Evolutionary conservation across 2,329 filamentous ascomycete genomes (phyloP), one percentile per base, ranked within the genome.

Genomic region (Penicillium sp.): DNA sequence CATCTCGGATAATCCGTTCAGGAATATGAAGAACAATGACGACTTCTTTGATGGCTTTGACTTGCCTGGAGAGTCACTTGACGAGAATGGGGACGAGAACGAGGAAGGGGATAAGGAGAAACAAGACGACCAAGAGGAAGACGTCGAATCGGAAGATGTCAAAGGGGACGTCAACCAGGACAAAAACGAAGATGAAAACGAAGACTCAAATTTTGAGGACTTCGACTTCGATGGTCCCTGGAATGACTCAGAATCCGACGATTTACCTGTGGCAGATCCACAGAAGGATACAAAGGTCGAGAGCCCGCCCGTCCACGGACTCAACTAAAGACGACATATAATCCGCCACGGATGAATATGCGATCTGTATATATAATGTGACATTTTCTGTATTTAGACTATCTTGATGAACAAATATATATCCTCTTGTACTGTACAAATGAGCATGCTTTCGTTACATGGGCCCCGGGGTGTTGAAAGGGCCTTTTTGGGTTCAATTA

Each of bases 321-420:
- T 42, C 19, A 22, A 5, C 10, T 22, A 22, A 42, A 42, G 8
- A 42, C 19, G 45, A 48, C n/a, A 33, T 22, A 13, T 27, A 14
- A 22, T 39, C 47, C 22, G 19, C 19, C 10, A 42, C 9, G 19
- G 39, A 42, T 42, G 10, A 42, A 22, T 21, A 22, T 22, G 39
- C 33, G 14, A n/a, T 39, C 10, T 50, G 8, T 42, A 37, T 29
- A 50, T 50, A 50, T 50, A 50, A 27, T 42, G 26, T 42, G 48
- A 50, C 33, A 21, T 29, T 29, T 29, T 19, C 24, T 21, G n/a
- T 46, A 47, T 29, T 52, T 46, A 54, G 31, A 49, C 26, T 2
- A 26, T 47, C 31, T 4, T 47, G 33, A 58, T n/a, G 46, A 59
- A 57, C 39, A 56, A 55, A 62, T 60, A 60, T 57, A 62, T 60